Conservation (phyloP, 1,139 yeast species). For the Hemisphaericaspora xylofermentans region DNA sequence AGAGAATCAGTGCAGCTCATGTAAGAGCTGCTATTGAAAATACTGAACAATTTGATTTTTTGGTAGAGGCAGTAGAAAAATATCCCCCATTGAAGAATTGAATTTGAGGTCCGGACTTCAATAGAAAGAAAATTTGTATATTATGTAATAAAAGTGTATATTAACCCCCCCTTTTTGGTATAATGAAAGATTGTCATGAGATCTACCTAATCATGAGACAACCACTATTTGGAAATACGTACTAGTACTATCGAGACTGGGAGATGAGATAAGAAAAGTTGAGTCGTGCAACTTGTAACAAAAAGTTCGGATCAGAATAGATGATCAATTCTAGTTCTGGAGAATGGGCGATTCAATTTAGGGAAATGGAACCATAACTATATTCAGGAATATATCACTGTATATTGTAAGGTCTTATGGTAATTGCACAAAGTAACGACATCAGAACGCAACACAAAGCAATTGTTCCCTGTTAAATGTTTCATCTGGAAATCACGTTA, state of each 20-base stretch:
- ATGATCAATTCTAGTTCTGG: too few relatives aligned
- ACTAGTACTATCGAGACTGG: background rate
- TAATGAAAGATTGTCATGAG: background rate
- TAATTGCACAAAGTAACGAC: too few relatives aligned
- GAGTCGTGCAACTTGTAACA: background rate
- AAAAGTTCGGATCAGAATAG: background rate
- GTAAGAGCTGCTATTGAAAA: slow-evolving; percentile 79
- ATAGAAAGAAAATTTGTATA: background rate
- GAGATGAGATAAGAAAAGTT: background rate
- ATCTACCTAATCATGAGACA: too few relatives aligned
- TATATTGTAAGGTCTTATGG: too few relatives aligned
- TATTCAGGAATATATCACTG: too few relatives aligned
- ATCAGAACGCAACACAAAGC: too few relatives aligned
- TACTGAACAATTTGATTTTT: slow-evolving; percentile 90
- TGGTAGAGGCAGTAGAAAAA: slow-evolving; percentile 71
- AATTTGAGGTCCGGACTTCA: background rate
- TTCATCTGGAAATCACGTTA: too few relatives aligned
- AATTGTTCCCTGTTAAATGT: too few relatives aligned
- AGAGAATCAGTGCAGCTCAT: slow-evolving; percentile 81
- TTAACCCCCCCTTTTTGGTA: background rate
- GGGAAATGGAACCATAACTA: too few relatives aligned
- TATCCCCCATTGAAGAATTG: slow-evolving; percentile 45
- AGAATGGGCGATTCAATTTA: too few relatives aligned
- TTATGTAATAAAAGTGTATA: background rate
- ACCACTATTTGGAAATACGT: too few relatives aligned